A percentile compares a stretch with the other conserved stretches of the same genome.
phyloP scores from a whole-genome alignment of 228 moss, liverwort and hornwort species.

The Sphagnum fallax region DNA sequence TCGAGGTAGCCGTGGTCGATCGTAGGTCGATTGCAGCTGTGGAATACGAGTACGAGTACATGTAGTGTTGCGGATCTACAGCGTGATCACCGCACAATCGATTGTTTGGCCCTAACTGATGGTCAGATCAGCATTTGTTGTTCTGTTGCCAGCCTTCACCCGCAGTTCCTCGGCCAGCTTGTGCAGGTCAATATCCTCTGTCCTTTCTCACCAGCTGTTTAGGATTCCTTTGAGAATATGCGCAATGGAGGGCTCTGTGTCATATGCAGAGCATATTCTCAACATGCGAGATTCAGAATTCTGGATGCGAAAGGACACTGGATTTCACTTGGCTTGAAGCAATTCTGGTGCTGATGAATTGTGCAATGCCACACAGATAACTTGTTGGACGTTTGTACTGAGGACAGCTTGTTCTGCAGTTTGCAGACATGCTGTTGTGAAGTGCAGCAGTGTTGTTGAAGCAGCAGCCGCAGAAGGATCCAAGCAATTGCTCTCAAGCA shows the following conservation, averaged over 20 bases:
- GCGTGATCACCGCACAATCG: conserved; percentile 26
- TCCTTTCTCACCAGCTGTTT: not conserved
- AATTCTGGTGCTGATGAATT: no score
- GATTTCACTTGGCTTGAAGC: no score
- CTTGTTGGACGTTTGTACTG: conserved; percentile 47
- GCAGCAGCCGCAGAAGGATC: not conserved
- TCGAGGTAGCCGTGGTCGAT: conserved; percentile 10
- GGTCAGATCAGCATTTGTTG: conserved; percentile 39
- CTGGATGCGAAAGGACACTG: no score
- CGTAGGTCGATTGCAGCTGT: conserved; percentile 37
- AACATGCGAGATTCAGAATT: no score
- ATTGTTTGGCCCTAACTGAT: conserved; percentile 49
- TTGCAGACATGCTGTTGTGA: not conserved
- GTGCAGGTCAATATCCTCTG: conserved; percentile 36
- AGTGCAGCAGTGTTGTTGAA: conserved; percentile 8
- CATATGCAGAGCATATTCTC: no score
- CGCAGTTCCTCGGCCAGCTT: conserved; percentile 31
- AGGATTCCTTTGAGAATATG: not conserved
- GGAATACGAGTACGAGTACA: conserved; percentile 30
- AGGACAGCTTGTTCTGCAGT: conserved; percentile 5
- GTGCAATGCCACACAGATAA: conserved; percentile 12
- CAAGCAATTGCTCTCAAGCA: not conserved
- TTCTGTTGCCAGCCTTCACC: conserved; percentile 26
- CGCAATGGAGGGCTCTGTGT: no score
- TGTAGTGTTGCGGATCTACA: conserved; percentile 6